These are phyloP conservation scores for Annulohypoxylon truncatum DNA, from an alignment of 2,329 filamentous ascomycete species.

Conservation along the genomic window DNA sequence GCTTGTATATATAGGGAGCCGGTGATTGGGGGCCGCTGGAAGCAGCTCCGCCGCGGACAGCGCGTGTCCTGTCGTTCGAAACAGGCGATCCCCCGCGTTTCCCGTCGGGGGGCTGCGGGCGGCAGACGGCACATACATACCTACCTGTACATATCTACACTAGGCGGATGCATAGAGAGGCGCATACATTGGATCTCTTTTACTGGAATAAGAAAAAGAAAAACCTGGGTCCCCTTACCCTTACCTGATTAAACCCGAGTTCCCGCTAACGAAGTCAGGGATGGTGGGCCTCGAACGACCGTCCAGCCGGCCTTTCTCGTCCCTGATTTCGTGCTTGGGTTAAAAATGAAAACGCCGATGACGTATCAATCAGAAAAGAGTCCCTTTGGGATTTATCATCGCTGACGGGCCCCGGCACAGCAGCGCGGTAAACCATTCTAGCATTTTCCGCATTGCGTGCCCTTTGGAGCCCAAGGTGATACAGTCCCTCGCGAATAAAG, in stretches of 20 bases:
- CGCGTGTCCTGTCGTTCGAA: conserved; percentile 26
- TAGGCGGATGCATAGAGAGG: conserved; percentile 21
- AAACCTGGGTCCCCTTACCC: conserved; percentile 13
- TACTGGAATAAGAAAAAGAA: neutral
- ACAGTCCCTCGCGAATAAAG: conserved; percentile 23
- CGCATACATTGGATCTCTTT: neutral
- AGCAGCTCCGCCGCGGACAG: conserved; percentile 28
- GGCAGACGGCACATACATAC: conserved; percentile 19
- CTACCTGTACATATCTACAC: too few species aligned
- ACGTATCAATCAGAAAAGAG: too few species aligned
- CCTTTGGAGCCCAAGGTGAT: conserved; percentile 36
- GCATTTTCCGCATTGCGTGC: neutral
- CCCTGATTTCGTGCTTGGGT: conserved; percentile 17
- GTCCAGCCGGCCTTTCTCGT: too few species aligned
- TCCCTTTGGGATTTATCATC: neutral
- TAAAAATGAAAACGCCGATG: conserved; percentile 23
- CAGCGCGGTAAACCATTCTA: conserved; percentile 11
- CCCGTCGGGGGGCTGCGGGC: conserved; percentile 23
- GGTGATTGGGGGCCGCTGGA: conserved; percentile 33
- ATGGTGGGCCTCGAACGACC: neutral
- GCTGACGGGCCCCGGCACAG: neutral
- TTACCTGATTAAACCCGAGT: conserved; percentile 21
- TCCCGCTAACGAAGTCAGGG: conserved; percentile 21
- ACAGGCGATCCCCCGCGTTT: conserved; percentile 34
- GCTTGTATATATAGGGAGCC: conserved; percentile 10